Evolutionary conservation across 768 basidiomycete genomes (phyloP).

Genomic region (Russula earlei): DNA sequence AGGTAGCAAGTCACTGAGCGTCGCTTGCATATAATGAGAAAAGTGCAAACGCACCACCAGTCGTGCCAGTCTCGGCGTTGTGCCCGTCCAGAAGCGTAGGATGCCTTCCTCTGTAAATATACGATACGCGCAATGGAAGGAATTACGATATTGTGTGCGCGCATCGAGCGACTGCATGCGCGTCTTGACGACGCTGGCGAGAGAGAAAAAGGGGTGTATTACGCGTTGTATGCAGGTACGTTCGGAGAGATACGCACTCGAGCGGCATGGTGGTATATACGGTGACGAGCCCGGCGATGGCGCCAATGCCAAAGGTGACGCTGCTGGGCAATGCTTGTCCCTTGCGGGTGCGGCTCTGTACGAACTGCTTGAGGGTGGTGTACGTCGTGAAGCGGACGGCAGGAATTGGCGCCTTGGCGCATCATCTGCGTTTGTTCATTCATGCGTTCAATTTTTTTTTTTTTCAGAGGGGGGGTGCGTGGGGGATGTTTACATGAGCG

Average conservation of each 20-base stretch:
- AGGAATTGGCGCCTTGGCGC: conserved; percentile 96
- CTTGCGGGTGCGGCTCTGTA: conserved; percentile 72
- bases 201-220: neutral
- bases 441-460: no score
- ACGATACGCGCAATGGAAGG: conserved; percentile 91
- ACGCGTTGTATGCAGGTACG: no score
- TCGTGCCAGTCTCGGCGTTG: conserved; percentile 80
- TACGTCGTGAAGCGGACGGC: conserved; percentile 95
- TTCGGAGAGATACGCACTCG: conserved; percentile 38
- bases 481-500: no score
- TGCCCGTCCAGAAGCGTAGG: conserved; percentile 91
- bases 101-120: conserved; percentile 92
- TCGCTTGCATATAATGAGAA: neutral
- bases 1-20: neutral
- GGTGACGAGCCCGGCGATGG: conserved; percentile 87
- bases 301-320: conserved; percentile 92
- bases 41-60: conserved; percentile 52
- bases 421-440: conserved; percentile 81
- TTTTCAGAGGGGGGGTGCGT: no score
- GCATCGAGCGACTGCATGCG: conserved; percentile 94
- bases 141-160: conserved; percentile 75
- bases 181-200: conserved; percentile 86
- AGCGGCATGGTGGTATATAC: conserved; percentile 87
- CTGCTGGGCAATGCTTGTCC: conserved; percentile 78
- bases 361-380: conserved; percentile 86